Evolutionary conservation across 345 rosid genomes (phyloP).

Genomic region (Erysimum cheiranthoides): DNA sequence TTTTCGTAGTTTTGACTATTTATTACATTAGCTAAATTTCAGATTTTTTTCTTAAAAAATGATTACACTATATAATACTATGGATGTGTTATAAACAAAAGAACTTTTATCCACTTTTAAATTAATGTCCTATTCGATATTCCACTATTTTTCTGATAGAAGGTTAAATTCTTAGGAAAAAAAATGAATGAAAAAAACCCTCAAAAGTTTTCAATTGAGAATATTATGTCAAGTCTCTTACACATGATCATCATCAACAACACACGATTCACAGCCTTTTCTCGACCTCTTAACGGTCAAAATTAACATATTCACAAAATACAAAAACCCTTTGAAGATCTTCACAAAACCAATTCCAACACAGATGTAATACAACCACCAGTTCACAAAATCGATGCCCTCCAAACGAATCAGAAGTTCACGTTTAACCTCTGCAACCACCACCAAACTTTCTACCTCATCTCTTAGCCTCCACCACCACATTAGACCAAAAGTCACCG

Average conservation of each 20-base stretch:
- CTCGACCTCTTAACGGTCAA: constrained; percentile 44
- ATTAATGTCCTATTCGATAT: neutral
- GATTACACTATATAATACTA: no score
- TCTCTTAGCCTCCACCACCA: constrained; percentile 89
- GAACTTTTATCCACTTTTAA: neutral
- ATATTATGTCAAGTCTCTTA: constrained; percentile 25
- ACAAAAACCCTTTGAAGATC: constrained; percentile 52
- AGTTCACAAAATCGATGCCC: constrained; percentile 53
- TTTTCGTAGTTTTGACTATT: neutral
- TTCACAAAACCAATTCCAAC: constrained; percentile 68
- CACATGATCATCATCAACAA: constrained; percentile 34
- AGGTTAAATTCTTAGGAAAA: neutral
- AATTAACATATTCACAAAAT: constrained; percentile 43
- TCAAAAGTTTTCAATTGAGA: neutral
- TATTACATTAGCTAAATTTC: neutral
- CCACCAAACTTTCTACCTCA: constrained; percentile 65
- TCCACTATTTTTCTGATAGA: neutral
- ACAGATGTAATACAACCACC: constrained; percentile 75
- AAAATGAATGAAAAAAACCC: neutral
- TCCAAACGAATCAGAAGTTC: constrained; percentile 47
- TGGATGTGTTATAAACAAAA: neutral
- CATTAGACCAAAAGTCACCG: constrained; percentile 58
- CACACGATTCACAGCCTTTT: constrained; percentile 26
- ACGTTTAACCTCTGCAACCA: constrained; percentile 54
- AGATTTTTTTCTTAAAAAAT: neutral